These are phyloP conservation scores for Cryphonectria parasitica DNA, from an alignment of 2,329 filamentous ascomycete genomes.

Conservation along the genomic window DNA sequence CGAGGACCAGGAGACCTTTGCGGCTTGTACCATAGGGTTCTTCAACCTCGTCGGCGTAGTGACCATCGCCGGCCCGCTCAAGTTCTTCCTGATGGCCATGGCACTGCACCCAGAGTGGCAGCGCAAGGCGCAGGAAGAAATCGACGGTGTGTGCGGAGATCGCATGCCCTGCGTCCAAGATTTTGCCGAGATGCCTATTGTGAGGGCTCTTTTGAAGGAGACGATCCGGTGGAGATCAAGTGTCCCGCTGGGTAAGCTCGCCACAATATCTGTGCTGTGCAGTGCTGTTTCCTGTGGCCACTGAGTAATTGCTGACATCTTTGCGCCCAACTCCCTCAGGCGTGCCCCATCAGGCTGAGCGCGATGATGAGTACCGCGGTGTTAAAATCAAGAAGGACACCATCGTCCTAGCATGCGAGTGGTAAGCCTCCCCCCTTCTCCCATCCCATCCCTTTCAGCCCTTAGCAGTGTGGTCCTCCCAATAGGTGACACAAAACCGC, in stretches of 20 bases:
- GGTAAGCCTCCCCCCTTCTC: conserved; percentile 39
- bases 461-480: background rate
- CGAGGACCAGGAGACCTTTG: conserved; percentile 49
- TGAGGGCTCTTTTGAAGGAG: conserved; percentile 62
- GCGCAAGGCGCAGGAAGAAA: conserved; percentile 57
- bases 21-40: conserved; percentile 56
- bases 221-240: conserved; percentile 61
- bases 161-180: conserved; percentile 56
- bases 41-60: conserved; percentile 55
- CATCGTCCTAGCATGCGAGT: conserved; percentile 54
- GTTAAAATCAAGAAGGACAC: conserved; percentile 53
- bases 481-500: background rate
- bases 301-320: conserved; percentile 1
- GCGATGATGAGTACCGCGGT: conserved; percentile 50
- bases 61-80: conserved; percentile 52
- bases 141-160: conserved; percentile 59
- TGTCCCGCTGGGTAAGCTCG: conserved; percentile 51
- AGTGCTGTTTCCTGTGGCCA: background rate
- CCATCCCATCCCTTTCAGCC: background rate
- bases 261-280: background rate
- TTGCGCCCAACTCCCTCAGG: conserved; percentile 37
- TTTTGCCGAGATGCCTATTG: conserved; percentile 53
- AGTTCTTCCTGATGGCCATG: conserved; percentile 59
- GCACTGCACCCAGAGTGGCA: conserved; percentile 57
- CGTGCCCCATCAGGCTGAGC: conserved; percentile 54